These are phyloP conservation scores for Phytomonas francai DNA, from an alignment of 208 protist species.

Conservation along the genomic window DNA sequence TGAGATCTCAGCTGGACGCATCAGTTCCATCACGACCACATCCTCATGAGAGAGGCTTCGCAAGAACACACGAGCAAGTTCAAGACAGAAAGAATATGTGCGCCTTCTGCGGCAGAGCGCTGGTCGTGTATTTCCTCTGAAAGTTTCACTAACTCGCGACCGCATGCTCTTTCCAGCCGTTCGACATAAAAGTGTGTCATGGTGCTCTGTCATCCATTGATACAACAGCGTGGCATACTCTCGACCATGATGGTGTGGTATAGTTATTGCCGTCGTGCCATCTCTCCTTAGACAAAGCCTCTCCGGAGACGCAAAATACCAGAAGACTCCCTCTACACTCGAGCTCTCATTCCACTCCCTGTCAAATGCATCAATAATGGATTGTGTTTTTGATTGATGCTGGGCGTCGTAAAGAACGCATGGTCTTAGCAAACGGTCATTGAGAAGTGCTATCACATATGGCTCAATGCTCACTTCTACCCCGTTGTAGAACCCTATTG, in stretches of 20 bases:
- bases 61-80: constrained; percentile 15
- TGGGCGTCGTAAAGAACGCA: constrained; percentile 5
- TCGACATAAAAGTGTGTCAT: neutral
- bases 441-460: constrained; percentile 29
- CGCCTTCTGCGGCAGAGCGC: neutral
- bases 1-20: constrained; percentile 12
- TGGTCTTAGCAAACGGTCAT: constrained; percentile 41
- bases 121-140: neutral
- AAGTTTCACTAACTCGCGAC: neutral
- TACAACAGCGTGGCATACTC: constrained; percentile 13
- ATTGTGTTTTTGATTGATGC: neutral
- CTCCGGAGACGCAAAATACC: neutral
- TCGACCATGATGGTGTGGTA: constrained; percentile 4
- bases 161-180: neutral
- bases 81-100: constrained; percentile 7
- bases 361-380: neutral
- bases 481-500: constrained; percentile 25
- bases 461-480: constrained; percentile 47
- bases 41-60: constrained; percentile 18
- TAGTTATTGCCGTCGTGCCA: neutral
- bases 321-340: neutral
- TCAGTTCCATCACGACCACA: constrained; percentile 20
- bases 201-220: constrained; percentile 2
- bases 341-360: neutral
- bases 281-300: neutral